Evolutionary conservation across 75 land plant species (phyloP).

Genomic region (Selaginella moellendorffii): DNA sequence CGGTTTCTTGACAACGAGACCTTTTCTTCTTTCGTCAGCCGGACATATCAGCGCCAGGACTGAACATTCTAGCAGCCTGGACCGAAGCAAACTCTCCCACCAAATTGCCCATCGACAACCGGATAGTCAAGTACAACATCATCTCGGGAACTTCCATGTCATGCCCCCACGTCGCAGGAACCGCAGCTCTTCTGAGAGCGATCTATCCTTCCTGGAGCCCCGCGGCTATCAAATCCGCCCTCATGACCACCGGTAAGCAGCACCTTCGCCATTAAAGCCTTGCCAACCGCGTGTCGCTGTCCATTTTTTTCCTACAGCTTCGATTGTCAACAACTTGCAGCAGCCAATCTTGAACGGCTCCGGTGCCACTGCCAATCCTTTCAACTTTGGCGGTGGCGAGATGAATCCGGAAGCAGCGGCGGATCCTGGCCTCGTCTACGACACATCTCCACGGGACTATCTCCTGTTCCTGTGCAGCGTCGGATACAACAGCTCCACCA

Average conservation of each 20-base stretch:
- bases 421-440: slow-evolving; percentile 1
- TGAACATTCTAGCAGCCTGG: not conserved
- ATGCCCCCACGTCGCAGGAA: not conserved
- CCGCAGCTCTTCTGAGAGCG: not conserved
- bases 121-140: not conserved
- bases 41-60: not conserved
- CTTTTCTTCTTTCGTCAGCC: not conserved
- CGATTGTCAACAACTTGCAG: slow-evolving; percentile 1
- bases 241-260: not conserved
- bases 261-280: not conserved
- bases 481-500: slow-evolving; percentile 2
- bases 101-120: not conserved
- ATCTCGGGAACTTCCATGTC: not conserved
- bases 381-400: slow-evolving; percentile 1
- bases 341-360: slow-evolving; percentile 6
- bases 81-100: not conserved
- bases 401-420: not conserved
- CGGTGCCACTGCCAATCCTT: not conserved
- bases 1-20: no score
- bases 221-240: not conserved
- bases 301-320: not conserved
- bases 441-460: not conserved
- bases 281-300: not conserved
- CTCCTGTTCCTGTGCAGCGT: slow-evolving; percentile 5
- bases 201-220: not conserved